These are phyloP conservation scores for Rhytidiadelphus loreus DNA, from an alignment of 225 moss, liverwort and hornwort species.

Conservation along the genomic window DNA sequence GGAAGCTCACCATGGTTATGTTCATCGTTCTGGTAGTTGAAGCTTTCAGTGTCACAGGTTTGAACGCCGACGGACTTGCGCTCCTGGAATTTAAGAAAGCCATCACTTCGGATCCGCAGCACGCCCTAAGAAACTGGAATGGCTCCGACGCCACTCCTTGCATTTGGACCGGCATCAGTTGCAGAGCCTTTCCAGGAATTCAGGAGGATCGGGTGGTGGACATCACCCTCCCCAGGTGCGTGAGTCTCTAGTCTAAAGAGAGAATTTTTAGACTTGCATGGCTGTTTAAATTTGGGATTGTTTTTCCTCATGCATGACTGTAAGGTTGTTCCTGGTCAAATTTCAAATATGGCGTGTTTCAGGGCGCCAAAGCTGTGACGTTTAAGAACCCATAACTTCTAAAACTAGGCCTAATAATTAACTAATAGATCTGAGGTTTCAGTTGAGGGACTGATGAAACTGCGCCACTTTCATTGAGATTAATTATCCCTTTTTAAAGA, in stretches of 20 bases:
- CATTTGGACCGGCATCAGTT: constrained; percentile 45
- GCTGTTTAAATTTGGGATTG: not conserved
- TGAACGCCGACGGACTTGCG: constrained; percentile 36
- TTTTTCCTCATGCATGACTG: not conserved
- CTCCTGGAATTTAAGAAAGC: constrained; percentile 41
- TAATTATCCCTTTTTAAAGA: not conserved
- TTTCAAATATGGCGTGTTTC: not conserved
- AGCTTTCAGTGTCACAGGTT: not conserved
- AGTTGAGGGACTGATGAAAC: not conserved
- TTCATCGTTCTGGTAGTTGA: constrained; percentile 1
- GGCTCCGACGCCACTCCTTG: constrained; percentile 34
- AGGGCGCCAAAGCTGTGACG: not conserved
- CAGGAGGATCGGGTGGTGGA: constrained; percentile 13
- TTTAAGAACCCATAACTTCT: not conserved
- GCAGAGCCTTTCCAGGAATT: not conserved
- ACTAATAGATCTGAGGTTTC: not conserved
- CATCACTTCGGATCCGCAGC: constrained; percentile 21
- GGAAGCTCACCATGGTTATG: not conserved
- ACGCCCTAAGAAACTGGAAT: constrained; percentile 27
- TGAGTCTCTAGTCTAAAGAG: not conserved
- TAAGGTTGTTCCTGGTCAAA: not conserved
- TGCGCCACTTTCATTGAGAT: not conserved
- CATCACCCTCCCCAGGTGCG: constrained; percentile 24
- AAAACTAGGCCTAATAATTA: not conserved
- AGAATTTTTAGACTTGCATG: not conserved